phyloP scores from a whole-genome alignment of 2,329 filamentous ascomycete genomes.

The Ophiostoma triangulosporum region DNA sequence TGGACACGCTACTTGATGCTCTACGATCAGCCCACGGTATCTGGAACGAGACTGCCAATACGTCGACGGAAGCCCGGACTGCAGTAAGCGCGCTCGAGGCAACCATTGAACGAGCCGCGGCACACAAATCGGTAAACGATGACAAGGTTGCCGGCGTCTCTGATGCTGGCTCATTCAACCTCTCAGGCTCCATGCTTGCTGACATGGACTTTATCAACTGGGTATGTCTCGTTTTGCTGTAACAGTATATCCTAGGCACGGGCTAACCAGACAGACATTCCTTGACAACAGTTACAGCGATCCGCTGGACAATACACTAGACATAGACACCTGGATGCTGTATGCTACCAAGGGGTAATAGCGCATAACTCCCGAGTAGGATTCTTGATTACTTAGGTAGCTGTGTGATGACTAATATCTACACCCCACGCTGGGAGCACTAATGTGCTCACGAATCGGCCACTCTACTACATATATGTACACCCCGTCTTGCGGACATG shows the following conservation, averaged over 20 bases:
- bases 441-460: no score
- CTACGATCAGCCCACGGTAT: not conserved
- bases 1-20: not conserved
- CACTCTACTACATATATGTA: no score
- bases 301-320: not conserved
- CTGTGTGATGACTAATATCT: no score
- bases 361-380: not conserved
- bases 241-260: not conserved
- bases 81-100: not conserved
- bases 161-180: not conserved
- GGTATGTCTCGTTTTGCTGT: not conserved
- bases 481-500: no score
- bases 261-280: not conserved
- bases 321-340: not conserved
- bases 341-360: not conserved
- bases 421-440: no score
- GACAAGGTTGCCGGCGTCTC: not conserved
- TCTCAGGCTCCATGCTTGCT: not conserved
- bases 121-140: not conserved
- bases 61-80: not conserved
- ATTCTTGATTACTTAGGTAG: no score
- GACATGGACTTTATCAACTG: not conserved
- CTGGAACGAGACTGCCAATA: not conserved
- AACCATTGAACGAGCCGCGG: not conserved
- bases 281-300: conserved; percentile 4